Evolutionary conservation across 768 basidiomycete genomes (phyloP).

Genomic region (Rhodosporidiobolus sp.): DNA sequence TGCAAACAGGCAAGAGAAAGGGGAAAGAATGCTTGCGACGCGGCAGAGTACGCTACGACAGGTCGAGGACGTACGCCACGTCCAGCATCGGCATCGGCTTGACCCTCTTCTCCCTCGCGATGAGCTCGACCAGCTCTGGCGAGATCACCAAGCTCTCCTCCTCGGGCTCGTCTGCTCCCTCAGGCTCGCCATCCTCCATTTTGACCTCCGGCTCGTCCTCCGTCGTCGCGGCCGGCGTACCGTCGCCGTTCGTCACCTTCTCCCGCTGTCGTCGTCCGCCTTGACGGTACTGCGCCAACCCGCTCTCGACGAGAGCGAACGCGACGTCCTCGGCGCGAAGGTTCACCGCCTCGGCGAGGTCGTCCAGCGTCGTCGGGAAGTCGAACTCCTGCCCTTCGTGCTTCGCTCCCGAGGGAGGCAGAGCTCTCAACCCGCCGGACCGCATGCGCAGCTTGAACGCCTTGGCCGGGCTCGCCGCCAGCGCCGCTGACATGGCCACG

Average conservation of each 20-base stretch:
- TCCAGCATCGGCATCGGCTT: slow-evolving; percentile 27
- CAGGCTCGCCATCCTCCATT: neutral
- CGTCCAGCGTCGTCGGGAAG: slow-evolving; percentile 57
- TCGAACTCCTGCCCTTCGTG: slow-evolving; percentile 1
- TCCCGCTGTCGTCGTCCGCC: neutral
- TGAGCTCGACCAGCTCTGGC: slow-evolving; percentile 64
- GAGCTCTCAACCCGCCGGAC: neutral
- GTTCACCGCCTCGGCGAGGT: slow-evolving; percentile 75
- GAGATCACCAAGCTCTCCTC: slow-evolving; percentile 57
- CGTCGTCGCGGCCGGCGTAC: neutral
- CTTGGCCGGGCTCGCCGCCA: slow-evolving; percentile 3
- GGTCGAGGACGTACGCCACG: slow-evolving; percentile 20
- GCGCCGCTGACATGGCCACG: neutral
- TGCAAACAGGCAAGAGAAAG: too few species aligned
- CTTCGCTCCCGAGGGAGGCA: neutral
- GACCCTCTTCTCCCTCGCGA: slow-evolving; percentile 45
- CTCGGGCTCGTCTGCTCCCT: slow-evolving; percentile 25
- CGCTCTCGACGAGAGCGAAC: slow-evolving; percentile 83
- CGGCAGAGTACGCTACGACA: too few species aligned
- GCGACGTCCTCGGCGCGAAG: slow-evolving; percentile 80
- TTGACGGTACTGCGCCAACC: slow-evolving; percentile 56
- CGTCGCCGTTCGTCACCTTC: neutral
- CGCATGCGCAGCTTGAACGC: slow-evolving; percentile 14
- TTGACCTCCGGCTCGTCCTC: neutral
- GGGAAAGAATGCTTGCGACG: too few species aligned